Base-by-base conservation (phyloP, 768 basidiomycete species). In the Tephrocybe sp. region DNA sequence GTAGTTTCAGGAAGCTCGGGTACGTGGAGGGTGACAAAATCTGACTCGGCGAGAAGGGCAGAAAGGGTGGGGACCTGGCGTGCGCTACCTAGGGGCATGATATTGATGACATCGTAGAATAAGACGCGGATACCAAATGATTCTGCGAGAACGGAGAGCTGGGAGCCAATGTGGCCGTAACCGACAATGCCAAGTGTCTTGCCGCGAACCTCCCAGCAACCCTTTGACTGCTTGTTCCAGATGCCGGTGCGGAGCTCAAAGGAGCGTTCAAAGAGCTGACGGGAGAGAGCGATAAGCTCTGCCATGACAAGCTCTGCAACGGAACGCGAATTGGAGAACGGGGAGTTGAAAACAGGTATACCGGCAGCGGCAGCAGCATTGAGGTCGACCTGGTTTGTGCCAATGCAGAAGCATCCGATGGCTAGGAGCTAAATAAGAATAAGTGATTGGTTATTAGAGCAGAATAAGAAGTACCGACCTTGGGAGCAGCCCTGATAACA, bases 201-300 rank as follows among this genome's bases (percentile, higher is more conserved):
- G 58, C 97, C 96, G 39, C 97, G 84, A 57, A 98, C 72, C 68
- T 99, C 97, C 93, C 94, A 99, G 72, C 97, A 99, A 55, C 85
- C 85, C 65, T 97, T 98, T 59, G 93, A 96, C 63, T 98, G 89
- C 72, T 99, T 99, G 79, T 99, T 98, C 97, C 97, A 99, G 62
- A 89, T 69, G 40, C 97, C 97, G 31, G 83, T 77, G 48, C 83
- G 85, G 74, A 99, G 79, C 73, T 99, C 97, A 59, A 77, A 82
- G 19, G 87, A 73, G 49, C 97, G 88, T 70, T 99, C 90, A 60
- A 85, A 84, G 60, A 96, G 82, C 65, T 99, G 97, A 20, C 97
- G 87, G 3, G 96, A 96, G 56, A 99, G 85, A 3, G 88, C 88
- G 62, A 99, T 82, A 62, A 98, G 78, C 70, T 99, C 97, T 52